Percentiles rank a stretch among this genome's conserved stretches.
Evolutionary conservation across 2,329 filamentous ascomycete species (phyloP).

Genomic region (Lachnellula arida): DNA sequence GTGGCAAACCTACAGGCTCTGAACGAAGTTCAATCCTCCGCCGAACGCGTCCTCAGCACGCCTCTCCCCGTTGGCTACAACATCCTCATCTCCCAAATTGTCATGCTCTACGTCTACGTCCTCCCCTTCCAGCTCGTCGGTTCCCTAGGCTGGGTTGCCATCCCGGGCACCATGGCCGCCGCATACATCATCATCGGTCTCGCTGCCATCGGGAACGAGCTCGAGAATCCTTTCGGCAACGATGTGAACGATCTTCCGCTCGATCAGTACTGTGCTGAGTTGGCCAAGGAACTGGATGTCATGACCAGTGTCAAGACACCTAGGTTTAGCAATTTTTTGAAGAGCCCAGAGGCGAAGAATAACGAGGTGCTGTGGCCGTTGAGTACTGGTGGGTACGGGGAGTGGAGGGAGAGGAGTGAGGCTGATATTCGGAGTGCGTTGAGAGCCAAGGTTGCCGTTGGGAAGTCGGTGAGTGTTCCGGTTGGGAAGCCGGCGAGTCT

Average conservation of each 20-base stretch:
- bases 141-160: constrained; percentile 65
- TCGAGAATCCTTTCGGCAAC: constrained; percentile 79
- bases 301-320: constrained; percentile 38
- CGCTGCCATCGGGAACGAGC: constrained; percentile 69
- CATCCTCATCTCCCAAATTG: constrained; percentile 81
- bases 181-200: constrained; percentile 82
- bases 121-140: constrained; percentile 75
- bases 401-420: constrained; percentile 41
- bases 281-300: constrained; percentile 69
- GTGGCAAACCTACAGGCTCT: constrained; percentile 47
- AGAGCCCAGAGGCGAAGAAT: constrained; percentile 8
- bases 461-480: neutral
- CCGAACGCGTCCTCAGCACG: constrained; percentile 75
- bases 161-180: constrained; percentile 67
- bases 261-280: constrained; percentile 70
- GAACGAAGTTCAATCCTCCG: constrained; percentile 67
- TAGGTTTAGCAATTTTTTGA: constrained; percentile 19
- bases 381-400: constrained; percentile 37
- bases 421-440: constrained; percentile 38
- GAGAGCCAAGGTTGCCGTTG: constrained; percentile 26
- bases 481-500: constrained; percentile 4
- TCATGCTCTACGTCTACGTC: constrained; percentile 76
- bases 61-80: constrained; percentile 78
- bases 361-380: constrained; percentile 35
- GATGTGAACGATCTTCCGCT: constrained; percentile 80